Percentiles rank a stretch among this genome's conserved stretches.
These are phyloP conservation scores for Penicillium hesseltinei DNA, from an alignment of 2,329 filamentous ascomycete genomes.

Conservation along the genomic window DNA sequence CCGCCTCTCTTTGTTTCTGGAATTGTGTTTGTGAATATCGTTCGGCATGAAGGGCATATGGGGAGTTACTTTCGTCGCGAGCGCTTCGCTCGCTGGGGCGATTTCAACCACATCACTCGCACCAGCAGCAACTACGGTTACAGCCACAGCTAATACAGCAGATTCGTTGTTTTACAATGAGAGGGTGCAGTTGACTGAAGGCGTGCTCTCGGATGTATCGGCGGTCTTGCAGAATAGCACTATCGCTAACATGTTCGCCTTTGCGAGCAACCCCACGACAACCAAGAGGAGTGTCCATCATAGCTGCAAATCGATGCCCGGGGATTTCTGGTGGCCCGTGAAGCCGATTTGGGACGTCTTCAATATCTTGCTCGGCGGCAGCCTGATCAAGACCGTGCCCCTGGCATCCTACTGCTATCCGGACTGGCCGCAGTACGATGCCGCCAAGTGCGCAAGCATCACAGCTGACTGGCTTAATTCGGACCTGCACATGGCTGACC, in stretches of 20 bases:
- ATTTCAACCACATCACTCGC: conserved; percentile 5
- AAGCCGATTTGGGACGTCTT: conserved; percentile 29
- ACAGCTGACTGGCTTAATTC: conserved; percentile 28
- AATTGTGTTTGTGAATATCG: background rate
- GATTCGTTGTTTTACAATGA: conserved; percentile 19
- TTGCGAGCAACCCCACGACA: conserved; percentile 18
- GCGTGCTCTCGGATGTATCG: conserved; percentile 34
- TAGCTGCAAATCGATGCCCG: conserved; percentile 31
- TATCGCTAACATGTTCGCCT: conserved; percentile 36
- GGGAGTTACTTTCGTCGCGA: background rate
- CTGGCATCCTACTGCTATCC: conserved; percentile 37
- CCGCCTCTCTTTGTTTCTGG: background rate
- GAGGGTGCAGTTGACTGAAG: conserved; percentile 37
- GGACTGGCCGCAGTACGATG: conserved; percentile 32
- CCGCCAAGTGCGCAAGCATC: conserved; percentile 32
- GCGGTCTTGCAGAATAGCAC: conserved; percentile 25
- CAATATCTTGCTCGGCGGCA: conserved; percentile 36
- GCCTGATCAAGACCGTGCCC: conserved; percentile 34
- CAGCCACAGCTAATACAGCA: background rate
- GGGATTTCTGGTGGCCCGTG: conserved; percentile 21
- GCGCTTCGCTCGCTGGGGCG: conserved; percentile 5
- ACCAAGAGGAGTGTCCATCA: conserved; percentile 40
- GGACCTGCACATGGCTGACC: conserved; percentile 16
- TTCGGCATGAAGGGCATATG: conserved; percentile 4
- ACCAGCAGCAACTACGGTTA: conserved; percentile 11